phyloP scores from a whole-genome alignment of 2,329 filamentous ascomycete species.

The Teratosphaeria zuluensis region DNA sequence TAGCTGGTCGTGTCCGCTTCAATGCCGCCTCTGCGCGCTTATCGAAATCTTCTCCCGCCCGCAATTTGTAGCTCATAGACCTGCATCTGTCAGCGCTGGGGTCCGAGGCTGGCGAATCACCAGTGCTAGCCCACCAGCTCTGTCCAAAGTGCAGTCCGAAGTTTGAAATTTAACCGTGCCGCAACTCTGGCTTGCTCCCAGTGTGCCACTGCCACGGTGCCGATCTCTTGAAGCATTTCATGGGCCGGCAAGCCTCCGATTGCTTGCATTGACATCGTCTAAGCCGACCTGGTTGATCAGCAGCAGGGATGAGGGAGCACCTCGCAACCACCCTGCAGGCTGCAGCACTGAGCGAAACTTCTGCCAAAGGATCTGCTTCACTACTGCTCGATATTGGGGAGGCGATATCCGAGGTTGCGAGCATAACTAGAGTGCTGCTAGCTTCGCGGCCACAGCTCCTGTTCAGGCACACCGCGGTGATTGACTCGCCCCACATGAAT shows the following conservation, averaged over 20 bases:
- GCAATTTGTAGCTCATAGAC: not conserved
- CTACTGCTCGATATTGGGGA: not conserved
- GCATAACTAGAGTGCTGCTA: not conserved
- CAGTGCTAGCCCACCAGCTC: not conserved
- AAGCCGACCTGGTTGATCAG: not conserved
- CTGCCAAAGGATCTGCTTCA: not conserved
- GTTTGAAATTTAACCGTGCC: not conserved
- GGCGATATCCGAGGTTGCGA: not conserved
- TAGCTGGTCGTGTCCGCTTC: too few relatives aligned
- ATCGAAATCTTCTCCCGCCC: not conserved
- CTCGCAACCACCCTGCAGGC: not conserved
- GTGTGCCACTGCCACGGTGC: not conserved
- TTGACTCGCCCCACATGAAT: not conserved
- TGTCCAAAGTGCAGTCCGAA: not conserved
- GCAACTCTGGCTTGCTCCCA: not conserved
- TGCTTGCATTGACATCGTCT: not conserved
- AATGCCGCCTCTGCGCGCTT: not conserved
- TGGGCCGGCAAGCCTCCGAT: not conserved
- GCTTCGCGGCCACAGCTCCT: not conserved
- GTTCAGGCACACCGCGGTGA: not conserved
- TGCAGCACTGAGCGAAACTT: not conserved
- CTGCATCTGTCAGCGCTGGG: not conserved
- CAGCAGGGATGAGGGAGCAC: not conserved
- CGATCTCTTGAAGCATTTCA: not conserved
- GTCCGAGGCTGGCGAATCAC: not conserved